Base-by-base conservation (phyloP, 441 rosid genomes). In the Corymbia calophylla region DNA sequence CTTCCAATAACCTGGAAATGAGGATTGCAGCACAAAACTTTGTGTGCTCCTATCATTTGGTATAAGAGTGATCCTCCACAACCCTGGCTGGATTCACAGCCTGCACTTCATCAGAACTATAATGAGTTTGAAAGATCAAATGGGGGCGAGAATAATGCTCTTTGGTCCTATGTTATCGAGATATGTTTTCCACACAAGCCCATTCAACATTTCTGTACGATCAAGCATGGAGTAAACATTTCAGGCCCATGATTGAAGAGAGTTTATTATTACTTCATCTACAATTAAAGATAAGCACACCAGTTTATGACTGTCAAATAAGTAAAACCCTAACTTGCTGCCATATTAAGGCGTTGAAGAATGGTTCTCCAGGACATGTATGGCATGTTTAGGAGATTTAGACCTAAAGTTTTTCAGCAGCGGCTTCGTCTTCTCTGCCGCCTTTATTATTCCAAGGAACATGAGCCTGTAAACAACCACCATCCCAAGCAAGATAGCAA, bases 401-500 rank as follows among this genome's bases (percentile, higher is more conserved):
- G 90, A 86, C 88, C 47, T 88, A 4, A 90, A 91, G 86, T 49
- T 44, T 88, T 60, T 93, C 82, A 92, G 47, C 9, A 89, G 49
- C 0, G 95, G 94, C 89, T 92, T 95, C 91, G 92, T n/a, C 92
- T 93, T 94, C 88, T 93, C 95, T 39, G n/a, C 31, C 3, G 73
- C 81, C 66, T 89, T 93, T 15, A 94, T 88, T 4, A 95, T 92
- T 49, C 89, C 91, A 54, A 86, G 89, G 88, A 94, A 93, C 87
- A 93, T 60, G 55, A 92, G 27, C 12, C 96, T 91, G 87, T 94
- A 94, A 16, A 95, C 1, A 60, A 91, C 48, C 27, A 93, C 90
- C 97, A 95, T 94, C 27, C 93, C 93, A 2, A 94, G 44, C 90
- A 95, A 91, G 48, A 92, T 70, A 4, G 47, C 91, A 73, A 95